Evolutionary conservation across 2,329 filamentous ascomycete genomes (phyloP), one percentile per base, ranked within the genome.

Genomic region (Xylariales sp.): DNA sequence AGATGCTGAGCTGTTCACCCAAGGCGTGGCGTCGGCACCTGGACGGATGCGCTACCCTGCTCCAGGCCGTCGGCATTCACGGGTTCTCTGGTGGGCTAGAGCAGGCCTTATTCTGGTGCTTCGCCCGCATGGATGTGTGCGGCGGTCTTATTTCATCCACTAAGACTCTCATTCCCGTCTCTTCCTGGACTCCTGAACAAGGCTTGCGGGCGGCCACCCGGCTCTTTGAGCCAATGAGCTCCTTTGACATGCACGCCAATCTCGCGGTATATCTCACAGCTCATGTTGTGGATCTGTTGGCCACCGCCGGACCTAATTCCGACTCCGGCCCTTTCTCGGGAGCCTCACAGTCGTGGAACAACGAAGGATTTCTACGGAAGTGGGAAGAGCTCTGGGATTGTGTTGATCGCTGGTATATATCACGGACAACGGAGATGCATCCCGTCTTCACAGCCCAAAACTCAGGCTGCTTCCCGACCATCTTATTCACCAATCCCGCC

Each of bases 51-150:
- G 70, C 72, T 4, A 66, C 63, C 35, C 52, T 75, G 0, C 67
- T 75, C 44, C 63, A 72, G 44, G 65, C 71, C 0, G 65, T 69
- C 4, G 68, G 65, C 1, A 70, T 74, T 28, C 67, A 72, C 43
- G 71, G 72, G 0, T 72, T 74, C 41, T 65, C 64, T 0, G 69
- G 69, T 0, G 68, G 69, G 4, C 57, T 71, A 3, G 61, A 72
- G 13, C 65, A 74, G 46, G 70, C 71, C 2, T 52, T 76, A 0
- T 76, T 75, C 41, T 76, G 72, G 72, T 73, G 69, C 39, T 75
- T 74, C 52, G 70, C 69, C 0, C 61, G 70, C 6, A 75, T 76
- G 70, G 23, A 25, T n/a, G 65, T 74, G 17, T 74, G 69, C 38
- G 70, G 71, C n/a, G 70, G 68, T 0, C 57, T 75, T 5, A 72